phyloP scores from a whole-genome alignment of 2,329 filamentous ascomycete species.

The Aureobasidium sp. region DNA sequence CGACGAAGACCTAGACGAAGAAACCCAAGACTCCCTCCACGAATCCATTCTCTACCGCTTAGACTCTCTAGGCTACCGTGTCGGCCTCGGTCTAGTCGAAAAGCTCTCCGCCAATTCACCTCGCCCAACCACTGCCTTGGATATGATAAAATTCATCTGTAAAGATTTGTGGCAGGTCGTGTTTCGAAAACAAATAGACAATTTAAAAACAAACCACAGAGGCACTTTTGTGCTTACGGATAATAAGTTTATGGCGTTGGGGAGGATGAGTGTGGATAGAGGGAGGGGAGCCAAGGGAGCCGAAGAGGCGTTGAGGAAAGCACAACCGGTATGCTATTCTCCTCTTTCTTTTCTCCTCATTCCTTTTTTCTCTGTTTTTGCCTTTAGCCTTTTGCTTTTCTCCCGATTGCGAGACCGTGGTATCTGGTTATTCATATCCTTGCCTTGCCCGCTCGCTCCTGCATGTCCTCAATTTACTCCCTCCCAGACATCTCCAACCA shows the following conservation, averaged over 20 bases:
- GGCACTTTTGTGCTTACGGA: constrained; percentile 96
- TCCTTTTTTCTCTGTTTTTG: too few relatives aligned
- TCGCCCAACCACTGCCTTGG: constrained; percentile 83
- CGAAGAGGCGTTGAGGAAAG: constrained; percentile 53
- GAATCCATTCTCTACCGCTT: constrained; percentile 81
- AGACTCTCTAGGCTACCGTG: constrained; percentile 79
- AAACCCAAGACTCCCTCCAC: constrained; percentile 72
- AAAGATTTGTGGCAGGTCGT: constrained; percentile 95
- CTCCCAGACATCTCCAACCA: too few relatives aligned
- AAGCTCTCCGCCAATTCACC: constrained; percentile 45
- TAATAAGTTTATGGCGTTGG: constrained; percentile 80
- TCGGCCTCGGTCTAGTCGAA: constrained; percentile 87
- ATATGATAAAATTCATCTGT: constrained; percentile 97
- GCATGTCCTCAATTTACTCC: too few relatives aligned
- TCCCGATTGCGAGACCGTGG: too few relatives aligned
- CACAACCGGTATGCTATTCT: constrained; percentile 63
- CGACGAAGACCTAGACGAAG: constrained; percentile 19
- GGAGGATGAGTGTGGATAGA: constrained; percentile 74
- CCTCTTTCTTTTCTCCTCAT: neutral
- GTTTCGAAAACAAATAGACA: constrained; percentile 96
- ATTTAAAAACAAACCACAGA: constrained; percentile 95
- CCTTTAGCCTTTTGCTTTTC: neutral
- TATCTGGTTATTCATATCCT: too few relatives aligned
- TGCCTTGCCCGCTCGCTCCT: too few relatives aligned
- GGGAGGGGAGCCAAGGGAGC: constrained; percentile 25